These are phyloP conservation scores for Lactifluus hygrophoroides DNA, from an alignment of 768 basidiomycete genomes.

Conservation along the genomic window DNA sequence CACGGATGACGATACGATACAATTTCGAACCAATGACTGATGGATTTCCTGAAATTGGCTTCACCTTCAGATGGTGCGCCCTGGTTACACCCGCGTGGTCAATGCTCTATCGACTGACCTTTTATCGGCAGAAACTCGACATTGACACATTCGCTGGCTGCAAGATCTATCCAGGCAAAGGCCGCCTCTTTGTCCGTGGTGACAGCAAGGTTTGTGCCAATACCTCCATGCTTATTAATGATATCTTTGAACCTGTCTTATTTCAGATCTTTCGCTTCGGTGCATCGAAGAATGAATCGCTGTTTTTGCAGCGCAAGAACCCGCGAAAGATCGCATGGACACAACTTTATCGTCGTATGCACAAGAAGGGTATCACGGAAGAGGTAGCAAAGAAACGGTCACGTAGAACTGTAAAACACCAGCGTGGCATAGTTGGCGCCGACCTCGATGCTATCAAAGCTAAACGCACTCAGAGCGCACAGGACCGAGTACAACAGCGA, in stretches of 20 bases:
- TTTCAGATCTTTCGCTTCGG: constrained; percentile 90
- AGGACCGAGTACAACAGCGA: constrained; percentile 72
- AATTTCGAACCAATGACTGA: constrained; percentile 8
- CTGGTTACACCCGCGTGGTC: not conserved
- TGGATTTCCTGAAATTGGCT: constrained; percentile 3
- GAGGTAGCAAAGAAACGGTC: constrained; percentile 99
- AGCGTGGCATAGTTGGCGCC: constrained; percentile 97
- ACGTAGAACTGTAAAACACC: constrained; percentile 93
- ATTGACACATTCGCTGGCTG: constrained; percentile 96
- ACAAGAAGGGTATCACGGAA: constrained; percentile 99
- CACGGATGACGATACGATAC: constrained; percentile 19
- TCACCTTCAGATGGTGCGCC: constrained; percentile 24
- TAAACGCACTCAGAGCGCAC: constrained; percentile 85
- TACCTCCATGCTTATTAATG: not conserved
- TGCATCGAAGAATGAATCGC: constrained; percentile 85
- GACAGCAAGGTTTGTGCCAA: constrained; percentile 75
- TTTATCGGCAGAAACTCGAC: constrained; percentile 77
- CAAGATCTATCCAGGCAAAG: constrained; percentile 98
- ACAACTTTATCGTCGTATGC: constrained; percentile 86
- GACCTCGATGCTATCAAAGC: constrained; percentile 88
- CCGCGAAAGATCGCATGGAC: constrained; percentile 99
- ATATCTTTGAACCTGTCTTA: not conserved
- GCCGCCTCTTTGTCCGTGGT: constrained; percentile 89
- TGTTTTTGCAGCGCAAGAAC: constrained; percentile 99
- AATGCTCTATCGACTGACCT: constrained; percentile 23